These are phyloP conservation scores for Cryptosporidium tyzzeri DNA, from an alignment of 169 alveolate species.

Conservation along the genomic window DNA sequence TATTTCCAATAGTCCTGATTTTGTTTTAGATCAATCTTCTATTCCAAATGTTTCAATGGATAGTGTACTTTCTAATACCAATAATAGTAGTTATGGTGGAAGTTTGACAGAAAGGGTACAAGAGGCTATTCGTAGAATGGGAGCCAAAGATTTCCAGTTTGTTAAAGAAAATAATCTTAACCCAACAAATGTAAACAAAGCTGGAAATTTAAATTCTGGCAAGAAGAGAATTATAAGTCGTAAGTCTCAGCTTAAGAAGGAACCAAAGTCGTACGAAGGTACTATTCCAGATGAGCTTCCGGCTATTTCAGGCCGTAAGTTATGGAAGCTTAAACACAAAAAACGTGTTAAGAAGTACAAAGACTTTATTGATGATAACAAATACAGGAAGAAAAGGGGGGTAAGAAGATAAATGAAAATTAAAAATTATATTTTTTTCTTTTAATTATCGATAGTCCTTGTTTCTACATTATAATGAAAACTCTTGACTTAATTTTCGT, in stretches of 20 bases:
- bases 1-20: constrained; percentile 1
- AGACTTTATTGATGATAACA: constrained; percentile 64
- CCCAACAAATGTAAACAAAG: constrained; percentile 15
- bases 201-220: background rate
- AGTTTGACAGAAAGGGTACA: constrained; percentile 47
- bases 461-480: background rate
- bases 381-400: constrained; percentile 27
- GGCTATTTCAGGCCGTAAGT: constrained; percentile 79
- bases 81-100: background rate
- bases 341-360: constrained; percentile 62
- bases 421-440: no score
- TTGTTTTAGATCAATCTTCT: background rate
- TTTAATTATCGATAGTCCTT: background rate
- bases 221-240: constrained; percentile 38
- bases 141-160: constrained; percentile 62
- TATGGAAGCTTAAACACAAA: constrained; percentile 80
- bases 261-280: constrained; percentile 74
- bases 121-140: constrained; percentile 63
- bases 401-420: constrained; percentile 3
- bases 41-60: constrained; percentile 7
- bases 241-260: constrained; percentile 76
- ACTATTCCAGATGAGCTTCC: constrained; percentile 79
- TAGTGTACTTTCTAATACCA: background rate
- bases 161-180: constrained; percentile 25
- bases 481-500: background rate